Conservation (phyloP, 1,284 basidiomycete genomes). For the Apiotrichum veenhuisii region DNA sequence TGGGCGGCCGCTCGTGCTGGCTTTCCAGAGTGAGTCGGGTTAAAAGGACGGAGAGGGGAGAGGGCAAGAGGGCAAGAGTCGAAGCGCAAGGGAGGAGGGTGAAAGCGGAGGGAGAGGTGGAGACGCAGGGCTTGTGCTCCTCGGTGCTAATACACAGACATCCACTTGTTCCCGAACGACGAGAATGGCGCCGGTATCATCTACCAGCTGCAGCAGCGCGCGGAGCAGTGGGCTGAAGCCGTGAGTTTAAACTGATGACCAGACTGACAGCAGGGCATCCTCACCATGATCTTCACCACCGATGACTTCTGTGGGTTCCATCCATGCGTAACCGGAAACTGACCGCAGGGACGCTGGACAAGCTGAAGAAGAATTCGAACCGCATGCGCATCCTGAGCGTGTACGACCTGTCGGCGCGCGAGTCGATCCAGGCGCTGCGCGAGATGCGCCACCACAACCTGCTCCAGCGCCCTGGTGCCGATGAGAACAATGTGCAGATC, state of each 20-base stretch:
- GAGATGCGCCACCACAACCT: constrained; percentile 54
- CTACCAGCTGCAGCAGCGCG: constrained; percentile 75
- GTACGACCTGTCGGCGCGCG: constrained; percentile 62
- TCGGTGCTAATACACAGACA: constrained; percentile 40
- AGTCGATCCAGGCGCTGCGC: constrained; percentile 61
- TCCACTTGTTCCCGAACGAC: constrained; percentile 75
- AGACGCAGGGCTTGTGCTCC: too few relatives aligned
- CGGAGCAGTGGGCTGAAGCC: constrained; percentile 78
- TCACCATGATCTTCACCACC: constrained; percentile 73
- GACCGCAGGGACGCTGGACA: constrained; percentile 53
- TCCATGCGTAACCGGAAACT: neutral
- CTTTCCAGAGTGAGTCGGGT: constrained; percentile 57
- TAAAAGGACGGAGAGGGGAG: neutral
- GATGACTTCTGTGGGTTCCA: constrained; percentile 65
- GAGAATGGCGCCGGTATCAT: constrained; percentile 72
- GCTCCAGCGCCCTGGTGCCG: neutral
- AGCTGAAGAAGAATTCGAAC: constrained; percentile 59
- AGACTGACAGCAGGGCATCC: constrained; percentile 56
- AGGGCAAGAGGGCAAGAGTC: too few relatives aligned
- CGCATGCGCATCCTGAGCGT: constrained; percentile 73
- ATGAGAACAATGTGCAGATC: constrained; percentile 21
- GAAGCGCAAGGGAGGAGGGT: too few relatives aligned
- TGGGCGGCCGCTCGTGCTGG: constrained; percentile 67
- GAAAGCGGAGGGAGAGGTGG: too few relatives aligned
- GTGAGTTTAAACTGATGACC: constrained; percentile 53